Evolutionary conservation across 495 filamentous ascomycete species (phyloP), one percentile per base, ranked within the genome.

Genomic region (Aspergillus sparsus): DNA sequence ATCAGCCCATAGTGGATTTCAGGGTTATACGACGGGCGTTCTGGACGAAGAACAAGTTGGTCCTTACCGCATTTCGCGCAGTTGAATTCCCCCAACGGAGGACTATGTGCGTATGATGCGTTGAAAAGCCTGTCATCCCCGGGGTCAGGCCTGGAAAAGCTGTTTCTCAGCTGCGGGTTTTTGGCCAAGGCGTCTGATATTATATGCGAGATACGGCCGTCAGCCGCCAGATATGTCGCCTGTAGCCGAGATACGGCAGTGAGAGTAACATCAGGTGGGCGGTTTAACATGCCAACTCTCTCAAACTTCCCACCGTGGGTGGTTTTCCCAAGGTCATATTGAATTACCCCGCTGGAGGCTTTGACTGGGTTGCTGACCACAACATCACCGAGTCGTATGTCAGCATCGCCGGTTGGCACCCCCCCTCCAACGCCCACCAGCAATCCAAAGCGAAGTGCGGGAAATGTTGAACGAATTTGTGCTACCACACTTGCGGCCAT

Each of bases 311-410:
- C 70, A 9, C 62, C 67, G 1, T 47, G 32, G 31, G 66, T 15
- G 7, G 68, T 62, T 45, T 80, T 81, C 6, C 74, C 79, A 39
- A 69, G 68, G 51, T 77, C 71, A 60, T 74, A 77, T 52, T 77
- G 74, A 6, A 77, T 41, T 3, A 70, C 74, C 0, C 74, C 72
- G 8, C 66, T 63, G 51, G 55, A 46, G 7, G 7, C 33, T 3
- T 49, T 50, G 7, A 37, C 57, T 6, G 70, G 70, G 2, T 62
- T 58, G 49, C 74, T 75, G 15, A 76, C 69, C 3, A 76, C 72
- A 3, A 78, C 62, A 66, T 75, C 71, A 1, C 75, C 74, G 0
- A 78, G 66, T 7, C 72, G 63, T 18, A 76, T 69, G 64, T 73
- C 68, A 12, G 60, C 41, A 27, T 37, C 50, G 18, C 34, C 58